These are phyloP conservation scores for Leishmania major DNA, from an alignment of 208 protist species.

Conservation along the genomic window DNA sequence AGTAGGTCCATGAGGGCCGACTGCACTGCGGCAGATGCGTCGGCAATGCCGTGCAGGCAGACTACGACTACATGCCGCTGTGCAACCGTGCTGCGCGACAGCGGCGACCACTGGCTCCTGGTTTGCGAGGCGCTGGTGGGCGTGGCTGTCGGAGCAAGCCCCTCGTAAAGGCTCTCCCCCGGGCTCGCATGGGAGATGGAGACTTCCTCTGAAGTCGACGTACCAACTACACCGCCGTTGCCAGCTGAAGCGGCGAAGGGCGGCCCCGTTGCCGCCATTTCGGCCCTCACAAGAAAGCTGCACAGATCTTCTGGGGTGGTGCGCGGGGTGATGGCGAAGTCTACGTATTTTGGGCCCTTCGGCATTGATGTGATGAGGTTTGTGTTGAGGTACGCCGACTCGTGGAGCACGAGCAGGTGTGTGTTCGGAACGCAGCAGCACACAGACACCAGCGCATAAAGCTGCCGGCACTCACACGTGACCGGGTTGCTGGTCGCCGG, in stretches of 20 bases:
- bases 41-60: constrained; percentile 64
- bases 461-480: constrained; percentile 81
- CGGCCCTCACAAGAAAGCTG: constrained; percentile 66
- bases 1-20: constrained; percentile 77
- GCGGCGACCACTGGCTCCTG: constrained; percentile 1
- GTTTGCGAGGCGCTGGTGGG: not conserved
- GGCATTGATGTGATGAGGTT: constrained; percentile 81
- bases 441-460: constrained; percentile 83
- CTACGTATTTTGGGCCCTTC: constrained; percentile 79
- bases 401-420: constrained; percentile 83
- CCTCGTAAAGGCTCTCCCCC: constrained; percentile 2
- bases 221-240: constrained; percentile 18
- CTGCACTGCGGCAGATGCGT: constrained; percentile 60
- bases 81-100: constrained; percentile 12
- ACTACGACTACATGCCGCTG: constrained; percentile 71
- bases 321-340: constrained; percentile 66
- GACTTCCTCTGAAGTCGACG: not conserved
- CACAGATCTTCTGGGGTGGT: constrained; percentile 66
- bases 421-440: constrained; percentile 83
- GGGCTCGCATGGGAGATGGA: constrained; percentile 9
- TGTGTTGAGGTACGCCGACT: constrained; percentile 39
- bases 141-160: not conserved
- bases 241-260: not conserved
- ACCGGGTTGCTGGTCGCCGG: constrained; percentile 71
- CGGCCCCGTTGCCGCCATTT: constrained; percentile 33